Base-by-base conservation (phyloP, 768 basidiomycete genomes). In the Suillus occidentalis region DNA sequence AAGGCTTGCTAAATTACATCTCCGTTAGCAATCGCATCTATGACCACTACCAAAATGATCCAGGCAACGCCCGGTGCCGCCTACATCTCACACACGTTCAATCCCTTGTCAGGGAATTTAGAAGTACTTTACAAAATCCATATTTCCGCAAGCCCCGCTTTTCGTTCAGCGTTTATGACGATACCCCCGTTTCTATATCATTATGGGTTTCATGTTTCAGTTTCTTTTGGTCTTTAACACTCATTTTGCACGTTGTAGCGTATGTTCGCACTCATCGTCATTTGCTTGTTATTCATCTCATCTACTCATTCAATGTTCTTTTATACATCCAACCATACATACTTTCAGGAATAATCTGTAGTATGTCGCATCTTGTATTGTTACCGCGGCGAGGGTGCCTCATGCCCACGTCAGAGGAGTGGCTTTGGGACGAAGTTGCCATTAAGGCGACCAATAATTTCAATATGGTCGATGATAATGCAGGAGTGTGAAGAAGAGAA, bases 1-100 rank as follows among this genome's bases (percentile, higher is more conserved):
- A 82, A 83, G 55, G 79, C 81, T 28, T 89, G 88, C 71, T 89
- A 77, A 82, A 60, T n/a, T 56, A 36, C 34, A 49, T 37, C 22
- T 43, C 12, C 14, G n/a, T 58, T 36, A 22, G 25, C 34, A 25
- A 49, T 61, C n/a, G 12, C 28, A 61, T 61, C 28, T 34, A 34
- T 25, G 31, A 20, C 20, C 60, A 36, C n/a, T 18, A 37, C 56
- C 22, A 28, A 59, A 59, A 59, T 20, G 58, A 59, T 53, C 9
- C 52, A 31, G 40, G 58, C 36, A 59, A 20, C 25, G 58, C 58
- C 40, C 58, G 58, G 58, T 59, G 25, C 58, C 58, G 58, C 40
- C 57, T 28, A 16, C 55, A 56, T 40, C 18, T 59, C 58, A 31
- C 53, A 28, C 50, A 34, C 20, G 34, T 53, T 12, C 52, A 31